phyloP scores from a whole-genome alignment of 352 stramenopile species.

The Blastocystis sp. region DNA sequence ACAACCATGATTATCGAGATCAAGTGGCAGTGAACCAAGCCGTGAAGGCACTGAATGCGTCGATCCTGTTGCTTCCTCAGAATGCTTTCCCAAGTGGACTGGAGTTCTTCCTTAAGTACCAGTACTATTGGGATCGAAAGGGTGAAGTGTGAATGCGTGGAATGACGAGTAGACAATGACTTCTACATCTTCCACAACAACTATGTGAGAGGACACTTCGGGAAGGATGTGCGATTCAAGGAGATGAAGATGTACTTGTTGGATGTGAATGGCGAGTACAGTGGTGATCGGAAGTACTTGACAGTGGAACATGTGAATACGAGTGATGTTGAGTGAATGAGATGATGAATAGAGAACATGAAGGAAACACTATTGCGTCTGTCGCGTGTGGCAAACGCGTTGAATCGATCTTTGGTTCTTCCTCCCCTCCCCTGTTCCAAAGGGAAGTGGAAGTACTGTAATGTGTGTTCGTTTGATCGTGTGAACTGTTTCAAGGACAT shows the following conservation, averaged over 20 bases:
- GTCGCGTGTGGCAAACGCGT: neutral
- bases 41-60: neutral
- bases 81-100: neutral
- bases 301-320: neutral
- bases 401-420: neutral
- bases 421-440: neutral
- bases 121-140: constrained; percentile 1
- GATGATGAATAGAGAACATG: neutral
- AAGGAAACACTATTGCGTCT: neutral
- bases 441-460: neutral
- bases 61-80: neutral
- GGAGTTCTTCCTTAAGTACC: neutral
- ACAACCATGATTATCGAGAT: neutral
- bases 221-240: constrained; percentile 6
- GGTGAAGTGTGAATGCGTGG: neutral
- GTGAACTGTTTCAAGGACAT: neutral
- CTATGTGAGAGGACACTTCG: neutral
- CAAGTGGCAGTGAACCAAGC: neutral
- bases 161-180: neutral
- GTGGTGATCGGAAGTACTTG: neutral
- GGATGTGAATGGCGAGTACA: constrained; percentile 4
- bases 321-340: neutral
- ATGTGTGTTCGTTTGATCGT: neutral
- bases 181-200: constrained; percentile 9
- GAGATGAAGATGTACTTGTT: constrained; percentile 2